Conservation (phyloP, 352 stramenopile genomes). For the Phytophthora pistaciae region DNA sequence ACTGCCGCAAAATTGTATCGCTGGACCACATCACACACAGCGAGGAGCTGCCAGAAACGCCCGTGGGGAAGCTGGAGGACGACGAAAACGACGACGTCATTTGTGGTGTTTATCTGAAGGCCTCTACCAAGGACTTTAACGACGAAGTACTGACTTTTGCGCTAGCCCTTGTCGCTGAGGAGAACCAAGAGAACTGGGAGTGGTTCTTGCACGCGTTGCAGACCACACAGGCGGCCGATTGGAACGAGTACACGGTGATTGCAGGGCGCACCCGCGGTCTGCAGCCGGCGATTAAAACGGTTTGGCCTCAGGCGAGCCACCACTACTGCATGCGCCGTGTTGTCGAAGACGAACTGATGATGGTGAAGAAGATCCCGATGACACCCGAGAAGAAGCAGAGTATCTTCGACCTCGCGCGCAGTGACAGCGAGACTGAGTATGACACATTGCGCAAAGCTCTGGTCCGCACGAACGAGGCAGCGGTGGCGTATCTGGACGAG, state of each 20-base stretch:
- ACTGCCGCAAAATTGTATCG: constrained; percentile 69
- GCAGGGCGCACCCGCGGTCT: constrained; percentile 64
- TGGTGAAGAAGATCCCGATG: constrained; percentile 66
- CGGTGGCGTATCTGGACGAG: constrained; percentile 64
- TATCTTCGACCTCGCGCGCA: constrained; percentile 75
- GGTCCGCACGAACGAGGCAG: constrained; percentile 57
- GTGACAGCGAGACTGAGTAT: constrained; percentile 78
- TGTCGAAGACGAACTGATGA: constrained; percentile 74
- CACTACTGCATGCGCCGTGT: constrained; percentile 81
- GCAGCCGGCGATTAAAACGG: constrained; percentile 53
- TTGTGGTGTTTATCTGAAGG: constrained; percentile 80
- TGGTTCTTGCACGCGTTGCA: constrained; percentile 76
- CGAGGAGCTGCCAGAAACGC: constrained; percentile 47
- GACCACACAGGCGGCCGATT: constrained; percentile 46
- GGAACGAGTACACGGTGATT: constrained; percentile 78
- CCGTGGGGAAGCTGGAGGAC: constrained; percentile 52
- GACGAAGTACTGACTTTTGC: constrained; percentile 75
- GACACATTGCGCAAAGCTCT: constrained; percentile 66
- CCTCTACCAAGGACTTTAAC: constrained; percentile 79
- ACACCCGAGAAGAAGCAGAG: constrained; percentile 72
- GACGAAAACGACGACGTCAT: constrained; percentile 75
- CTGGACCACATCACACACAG: constrained; percentile 64
- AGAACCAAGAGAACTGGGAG: constrained; percentile 78
- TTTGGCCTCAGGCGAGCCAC: constrained; percentile 69
- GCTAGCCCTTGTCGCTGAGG: constrained; percentile 68